phyloP scores from a whole-genome alignment of 2,329 filamentous ascomycete genomes.

The Metarhizium brunneum region DNA sequence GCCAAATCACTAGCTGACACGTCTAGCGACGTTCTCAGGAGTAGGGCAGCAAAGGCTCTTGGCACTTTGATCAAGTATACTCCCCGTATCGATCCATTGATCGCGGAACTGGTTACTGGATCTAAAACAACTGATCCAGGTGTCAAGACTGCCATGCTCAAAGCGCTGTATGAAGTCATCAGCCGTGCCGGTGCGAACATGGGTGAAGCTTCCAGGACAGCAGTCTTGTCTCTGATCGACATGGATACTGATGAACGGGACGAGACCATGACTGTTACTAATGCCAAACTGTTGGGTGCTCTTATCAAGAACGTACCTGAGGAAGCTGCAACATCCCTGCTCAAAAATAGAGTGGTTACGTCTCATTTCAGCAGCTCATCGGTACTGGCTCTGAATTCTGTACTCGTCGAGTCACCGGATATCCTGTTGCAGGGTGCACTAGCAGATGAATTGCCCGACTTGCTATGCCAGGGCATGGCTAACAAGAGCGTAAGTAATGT shows the following conservation, averaged over 20 bases:
- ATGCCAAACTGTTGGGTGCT: conserved; percentile 81
- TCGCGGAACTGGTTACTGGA: conserved; percentile 86
- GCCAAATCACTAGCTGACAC: conserved; percentile 91
- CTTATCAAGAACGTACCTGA: conserved; percentile 77
- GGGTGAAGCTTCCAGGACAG: conserved; percentile 78
- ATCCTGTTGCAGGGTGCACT: conserved; percentile 57
- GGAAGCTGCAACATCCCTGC: conserved; percentile 51
- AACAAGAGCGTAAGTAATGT: conserved; percentile 58
- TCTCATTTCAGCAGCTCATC: conserved; percentile 68
- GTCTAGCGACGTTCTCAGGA: conserved; percentile 78
- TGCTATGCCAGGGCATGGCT: conserved; percentile 71
- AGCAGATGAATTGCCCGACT: conserved; percentile 63
- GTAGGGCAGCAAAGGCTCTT: conserved; percentile 83
- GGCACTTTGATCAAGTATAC: conserved; percentile 94
- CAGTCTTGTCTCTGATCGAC: conserved; percentile 86
- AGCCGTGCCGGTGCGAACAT: conserved; percentile 92
- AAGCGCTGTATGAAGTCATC: conserved; percentile 91
- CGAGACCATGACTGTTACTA: conserved; percentile 74
- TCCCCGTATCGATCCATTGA: conserved; percentile 88
- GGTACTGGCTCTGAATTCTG: conserved; percentile 78
- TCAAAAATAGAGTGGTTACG: conserved; percentile 70
- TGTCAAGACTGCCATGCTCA: conserved; percentile 92
- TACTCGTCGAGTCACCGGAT: conserved; percentile 70
- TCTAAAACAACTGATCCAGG: conserved; percentile 79
- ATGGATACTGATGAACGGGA: conserved; percentile 68